phyloP scores from a whole-genome alignment of 2,329 filamentous ascomycete genomes.

The Phaeosphaeriaceae sp. region DNA sequence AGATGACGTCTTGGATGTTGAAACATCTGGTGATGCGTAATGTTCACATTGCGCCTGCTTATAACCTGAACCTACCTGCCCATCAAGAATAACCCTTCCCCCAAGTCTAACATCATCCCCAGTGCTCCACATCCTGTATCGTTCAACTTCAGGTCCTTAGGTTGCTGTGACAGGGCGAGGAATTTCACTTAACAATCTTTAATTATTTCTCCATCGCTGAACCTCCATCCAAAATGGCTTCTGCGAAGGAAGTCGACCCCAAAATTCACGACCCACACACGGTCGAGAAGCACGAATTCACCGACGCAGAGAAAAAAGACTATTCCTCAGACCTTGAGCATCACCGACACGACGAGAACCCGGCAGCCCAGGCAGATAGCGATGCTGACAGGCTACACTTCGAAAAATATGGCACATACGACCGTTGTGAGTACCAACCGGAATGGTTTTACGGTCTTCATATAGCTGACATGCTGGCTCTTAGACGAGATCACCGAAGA shows the following conservation, averaged over 20 bases:
- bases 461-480: too few species aligned
- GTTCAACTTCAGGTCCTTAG: background rate
- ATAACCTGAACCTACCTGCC: background rate
- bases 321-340: slow-evolving; percentile 24
- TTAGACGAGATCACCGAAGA: slow-evolving; percentile 54
- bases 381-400: slow-evolving; percentile 37
- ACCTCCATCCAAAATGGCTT: slow-evolving; percentile 14
- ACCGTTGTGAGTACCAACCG: slow-evolving; percentile 38
- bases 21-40: slow-evolving; percentile 14
- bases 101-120: background rate
- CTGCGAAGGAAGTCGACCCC: slow-evolving; percentile 20
- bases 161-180: background rate
- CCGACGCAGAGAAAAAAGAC: slow-evolving; percentile 32
- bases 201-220: background rate
- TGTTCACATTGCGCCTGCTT: slow-evolving; percentile 2
- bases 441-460: too few species aligned
- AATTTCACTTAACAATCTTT: background rate
- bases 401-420: slow-evolving; percentile 47
- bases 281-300: slow-evolving; percentile 19
- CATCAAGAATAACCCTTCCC: background rate
- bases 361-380: slow-evolving; percentile 14
- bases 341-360: slow-evolving; percentile 26
- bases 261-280: slow-evolving; percentile 25
- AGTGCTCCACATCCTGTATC: background rate
- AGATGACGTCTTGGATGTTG: slow-evolving; percentile 19